phyloP scores from a whole-genome alignment of 345 rosid genomes.

The Triadica sebifera region DNA sequence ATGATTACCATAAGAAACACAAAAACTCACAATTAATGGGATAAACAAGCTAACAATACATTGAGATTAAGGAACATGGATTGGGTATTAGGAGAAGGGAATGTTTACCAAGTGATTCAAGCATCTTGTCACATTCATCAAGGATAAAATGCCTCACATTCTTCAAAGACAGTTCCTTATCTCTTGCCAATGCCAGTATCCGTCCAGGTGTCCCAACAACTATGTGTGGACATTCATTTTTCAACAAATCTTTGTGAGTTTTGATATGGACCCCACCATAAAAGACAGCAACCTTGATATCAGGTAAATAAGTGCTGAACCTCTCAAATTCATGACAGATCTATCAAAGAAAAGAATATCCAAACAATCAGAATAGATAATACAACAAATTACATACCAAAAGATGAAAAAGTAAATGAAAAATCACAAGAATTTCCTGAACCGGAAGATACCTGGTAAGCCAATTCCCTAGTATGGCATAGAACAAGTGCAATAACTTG shows the following conservation, averaged over 20 bases:
- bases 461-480: slow-evolving; percentile 88
- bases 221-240: slow-evolving; percentile 29
- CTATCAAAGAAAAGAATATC: slow-evolving; percentile 27
- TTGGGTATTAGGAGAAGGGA: too few relatives aligned
- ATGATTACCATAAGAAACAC: too few relatives aligned
- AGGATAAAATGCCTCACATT: slow-evolving; percentile 69
- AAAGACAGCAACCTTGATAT: slow-evolving; percentile 92
- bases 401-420: too few relatives aligned
- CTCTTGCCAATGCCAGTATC: slow-evolving; percentile 72
- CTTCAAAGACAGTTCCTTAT: slow-evolving; percentile 85
- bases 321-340: slow-evolving; percentile 88
- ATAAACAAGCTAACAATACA: too few relatives aligned
- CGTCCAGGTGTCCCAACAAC: slow-evolving; percentile 97
- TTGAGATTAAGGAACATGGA: too few relatives aligned
- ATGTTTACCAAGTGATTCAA: slow-evolving; percentile 33
- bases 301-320: slow-evolving; percentile 89
- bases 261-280: slow-evolving; percentile 93
- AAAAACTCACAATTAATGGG: too few relatives aligned
- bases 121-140: slow-evolving; percentile 59
- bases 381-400: background rate
- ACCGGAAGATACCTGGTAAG: slow-evolving; percentile 63
- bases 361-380: background rate
- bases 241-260: slow-evolving; percentile 73
- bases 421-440: too few relatives aligned
- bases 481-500: slow-evolving; percentile 87